Evolutionary conservation across 2,329 filamentous ascomycete genomes (phyloP), one percentile per base, ranked within the genome.

Genomic region (Ascocoryne sarcoides): DNA sequence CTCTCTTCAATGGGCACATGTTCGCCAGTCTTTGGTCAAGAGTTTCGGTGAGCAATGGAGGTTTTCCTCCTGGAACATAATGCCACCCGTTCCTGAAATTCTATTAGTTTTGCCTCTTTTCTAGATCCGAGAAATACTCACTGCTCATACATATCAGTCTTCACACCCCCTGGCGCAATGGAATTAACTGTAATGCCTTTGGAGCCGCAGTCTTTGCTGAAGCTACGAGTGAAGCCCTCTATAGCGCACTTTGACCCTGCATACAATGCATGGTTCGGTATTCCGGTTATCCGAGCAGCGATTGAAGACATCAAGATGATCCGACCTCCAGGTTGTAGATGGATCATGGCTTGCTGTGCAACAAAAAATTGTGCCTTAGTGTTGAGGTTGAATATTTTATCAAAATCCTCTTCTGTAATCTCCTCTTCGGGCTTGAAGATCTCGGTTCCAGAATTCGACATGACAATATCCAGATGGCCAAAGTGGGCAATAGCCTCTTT

Each of bases 291-390:
- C 0, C 78, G 79, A 0, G 77, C 79, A 3, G 71, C 67, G 2
- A 70, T 65, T 46, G 79, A 79, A 60, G 75, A 81, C 51, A 81
- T 75, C 50, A 76, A 74, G 0, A 80, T 75, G 52, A 89, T 73
- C 33, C 83, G 71, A 21, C 84, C 84, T 42, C 82, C 79, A 32
- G 74, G 68, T 57, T 79, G 71, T 48, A 84, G 72, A 64, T 84
- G 68, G 65, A 80, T 80, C 62, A 82, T 82, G 5, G 76, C 83
- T 43, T 83, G 77, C 65, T 85, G 80, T 15, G 81, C 82, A 38
- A 87, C 81, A 61, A 87, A 86, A 69, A 86, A 86, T 63, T 86
- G 70, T 5, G 79, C 80, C 26, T 66, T 67, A 26, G 82, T 73
- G 50, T 84, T 84, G 39, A 84, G 67, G 18, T 69, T 65, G 51